Evolutionary conservation across 75 land plant species (phyloP), one percentile per base, ranked within the genome.

Genomic region (Adiantum capillusveneris): DNA sequence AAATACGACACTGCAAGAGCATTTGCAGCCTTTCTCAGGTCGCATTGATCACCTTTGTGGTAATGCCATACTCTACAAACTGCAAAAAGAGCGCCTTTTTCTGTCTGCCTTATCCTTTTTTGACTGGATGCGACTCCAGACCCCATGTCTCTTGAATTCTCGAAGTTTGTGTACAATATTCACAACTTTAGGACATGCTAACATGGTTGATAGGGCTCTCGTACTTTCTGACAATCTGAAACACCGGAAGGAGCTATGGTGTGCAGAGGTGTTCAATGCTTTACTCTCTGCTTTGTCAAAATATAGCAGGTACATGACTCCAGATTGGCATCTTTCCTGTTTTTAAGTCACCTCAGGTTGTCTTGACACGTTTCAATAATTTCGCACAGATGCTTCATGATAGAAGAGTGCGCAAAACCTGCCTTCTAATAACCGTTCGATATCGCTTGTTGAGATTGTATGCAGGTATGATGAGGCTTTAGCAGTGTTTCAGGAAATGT

Each of bases 101-200:
- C 25, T 59, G 67, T 52, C 66, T 22, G 81, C 78, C 41, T 67
- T 89, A 65, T 74, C 84, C 26, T 69, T 82, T 13, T 83, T 80
- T 55, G 81, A 83, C 25, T 89, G 95, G 95, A 86, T 89, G 90
- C 29, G 90, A 2, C 43, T 74, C 56, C 81, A 78, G 31, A 78
- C 83, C 43, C 84, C 90, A 13, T 70, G 75, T 29, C 68, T 89
- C 2, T 60, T 81, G 29, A 67, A 73, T 21, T 74, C 89, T 25
- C 54, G 73, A 46, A 77, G 84, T 3, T 80, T 66, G 42, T 80
- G 84, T 0, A 20, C 76, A 11, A 25, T 89, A 28, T 89, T 86
- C 67, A 67, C 68, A 9, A 31, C 76, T 17, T 56, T 89, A 25
- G 82, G 90, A 9, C 66, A 73, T 41, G 74, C 71, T 6, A 65